Percentiles rank a stretch among this genome's conserved stretches.
phyloP scores from a whole-genome alignment of 129 eudicot species.

The Artemisia argyi region DNA sequence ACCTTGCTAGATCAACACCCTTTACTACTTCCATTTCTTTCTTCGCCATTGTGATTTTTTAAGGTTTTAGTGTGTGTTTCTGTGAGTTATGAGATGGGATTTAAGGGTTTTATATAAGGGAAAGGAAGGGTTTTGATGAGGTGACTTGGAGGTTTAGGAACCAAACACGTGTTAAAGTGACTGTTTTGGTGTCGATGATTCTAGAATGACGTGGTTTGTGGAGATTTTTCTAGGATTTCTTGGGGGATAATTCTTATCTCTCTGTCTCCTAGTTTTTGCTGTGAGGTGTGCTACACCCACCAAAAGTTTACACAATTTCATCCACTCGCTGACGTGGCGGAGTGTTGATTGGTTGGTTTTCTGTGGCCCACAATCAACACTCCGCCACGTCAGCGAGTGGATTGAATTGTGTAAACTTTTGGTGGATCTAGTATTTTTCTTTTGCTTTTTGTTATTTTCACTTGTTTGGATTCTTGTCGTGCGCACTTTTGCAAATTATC shows the following conservation, averaged over 20 bases:
- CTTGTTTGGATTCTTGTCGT: too few relatives aligned
- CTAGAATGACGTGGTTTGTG: constrained; percentile 10
- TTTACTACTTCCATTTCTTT: constrained; percentile 76
- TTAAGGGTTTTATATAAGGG: constrained; percentile 7
- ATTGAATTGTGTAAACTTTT: too few relatives aligned
- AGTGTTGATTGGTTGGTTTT: too few relatives aligned
- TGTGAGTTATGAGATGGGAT: constrained; percentile 1
- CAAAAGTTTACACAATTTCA: too few relatives aligned
- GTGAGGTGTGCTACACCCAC: too few relatives aligned
- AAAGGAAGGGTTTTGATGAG: not conserved
- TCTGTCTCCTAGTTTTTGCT: constrained; percentile 13
- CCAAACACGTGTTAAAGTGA: constrained; percentile 21
- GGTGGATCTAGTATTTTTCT: too few relatives aligned
- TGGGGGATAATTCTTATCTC: constrained; percentile 6
- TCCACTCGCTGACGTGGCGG: too few relatives aligned
- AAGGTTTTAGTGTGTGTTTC: not conserved
- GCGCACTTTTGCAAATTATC: too few relatives aligned
- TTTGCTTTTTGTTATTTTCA: not conserved
- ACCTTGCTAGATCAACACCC: constrained; percentile 57
- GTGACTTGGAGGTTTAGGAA: constrained; percentile 21
- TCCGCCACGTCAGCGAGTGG: too few relatives aligned
- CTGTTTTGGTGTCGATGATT: not conserved
- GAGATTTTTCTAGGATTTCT: constrained; percentile 26
- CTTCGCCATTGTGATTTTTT: constrained; percentile 37
- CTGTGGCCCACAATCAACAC: too few relatives aligned